Conservation (phyloP, 352 stramenopile species). For the Aphanomyces cochlioides region DNA sequence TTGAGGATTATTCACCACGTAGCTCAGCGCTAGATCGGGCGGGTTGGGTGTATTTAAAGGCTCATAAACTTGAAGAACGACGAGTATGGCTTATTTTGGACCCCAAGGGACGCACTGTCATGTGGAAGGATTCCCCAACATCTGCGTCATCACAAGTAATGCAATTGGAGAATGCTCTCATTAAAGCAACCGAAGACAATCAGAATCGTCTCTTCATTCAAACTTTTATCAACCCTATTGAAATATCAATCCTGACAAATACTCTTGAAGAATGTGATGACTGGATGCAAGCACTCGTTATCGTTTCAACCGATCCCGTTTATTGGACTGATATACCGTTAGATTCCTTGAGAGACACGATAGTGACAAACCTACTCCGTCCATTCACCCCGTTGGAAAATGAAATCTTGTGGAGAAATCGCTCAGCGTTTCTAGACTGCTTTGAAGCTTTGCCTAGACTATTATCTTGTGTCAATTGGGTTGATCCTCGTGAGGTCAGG, state of each 20-base stretch:
- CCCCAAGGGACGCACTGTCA: slow-evolving; percentile 70
- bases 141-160: slow-evolving; percentile 54
- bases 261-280: slow-evolving; percentile 83
- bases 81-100: slow-evolving; percentile 76
- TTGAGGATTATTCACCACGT: slow-evolving; percentile 29
- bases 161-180: slow-evolving; percentile 55
- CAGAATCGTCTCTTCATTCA: slow-evolving; percentile 76
- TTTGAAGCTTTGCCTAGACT: slow-evolving; percentile 62
- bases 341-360: slow-evolving; percentile 41
- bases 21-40: slow-evolving; percentile 64
- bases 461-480: slow-evolving; percentile 79
- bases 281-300: slow-evolving; percentile 82
- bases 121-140: slow-evolving; percentile 60
- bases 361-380: slow-evolving; percentile 74
- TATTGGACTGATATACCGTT: slow-evolving; percentile 29
- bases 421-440: slow-evolving; percentile 75
- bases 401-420: slow-evolving; percentile 71
- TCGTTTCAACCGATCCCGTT: slow-evolving; percentile 39
- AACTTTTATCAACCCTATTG: slow-evolving; percentile 63
- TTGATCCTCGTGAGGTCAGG: slow-evolving; percentile 65
- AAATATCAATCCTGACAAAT: slow-evolving; percentile 78
- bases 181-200: slow-evolving; percentile 72
- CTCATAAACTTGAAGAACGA: slow-evolving; percentile 63
- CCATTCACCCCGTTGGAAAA: slow-evolving; percentile 81
- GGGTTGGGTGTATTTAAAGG: slow-evolving; percentile 75